Percentiles rank a stretch among this genome's conserved stretches.
Conservation (phyloP, 2,329 filamentous ascomycete species). For the Dactylellina leptospora region DNA sequence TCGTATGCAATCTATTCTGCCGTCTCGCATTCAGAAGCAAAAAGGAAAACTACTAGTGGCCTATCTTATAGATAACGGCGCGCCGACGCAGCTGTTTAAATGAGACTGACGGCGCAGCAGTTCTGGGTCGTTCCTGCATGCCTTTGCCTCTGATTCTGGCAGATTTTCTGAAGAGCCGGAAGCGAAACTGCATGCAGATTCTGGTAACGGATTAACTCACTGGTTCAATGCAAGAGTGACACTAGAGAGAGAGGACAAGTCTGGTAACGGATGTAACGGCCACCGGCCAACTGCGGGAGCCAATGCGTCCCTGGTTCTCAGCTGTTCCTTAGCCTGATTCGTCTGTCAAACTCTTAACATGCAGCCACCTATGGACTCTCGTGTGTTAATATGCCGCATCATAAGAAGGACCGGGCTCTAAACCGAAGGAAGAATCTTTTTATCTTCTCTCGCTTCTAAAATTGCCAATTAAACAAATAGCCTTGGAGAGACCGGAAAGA, state of each 20-base stretch:
- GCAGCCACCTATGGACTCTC: slow-evolving; percentile 38
- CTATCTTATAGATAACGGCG: background rate
- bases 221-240: slow-evolving; percentile 8
- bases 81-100: slow-evolving; percentile 18
- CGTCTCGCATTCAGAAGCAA: slow-evolving; percentile 35
- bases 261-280: slow-evolving; percentile 29
- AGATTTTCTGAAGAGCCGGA: slow-evolving; percentile 8
- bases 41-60: background rate
- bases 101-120: slow-evolving; percentile 4
- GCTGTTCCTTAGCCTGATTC: slow-evolving; percentile 20
- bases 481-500: background rate
- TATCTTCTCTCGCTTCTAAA: background rate
- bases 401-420: background rate
- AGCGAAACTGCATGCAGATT: slow-evolving; percentile 13
- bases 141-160: background rate
- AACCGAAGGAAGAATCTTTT: background rate
- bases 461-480: slow-evolving; percentile 2
- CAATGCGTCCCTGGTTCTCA: slow-evolving; percentile 1
- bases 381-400: slow-evolving; percentile 39
- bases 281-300: slow-evolving; percentile 11
- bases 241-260: slow-evolving; percentile 22
- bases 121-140: background rate
- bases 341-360: slow-evolving; percentile 38
- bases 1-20: slow-evolving; percentile 15
- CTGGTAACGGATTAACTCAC: slow-evolving; percentile 34